Conservation (phyloP, 2,329 filamentous ascomycete genomes). For the Fusarium verrucosum region DNA sequence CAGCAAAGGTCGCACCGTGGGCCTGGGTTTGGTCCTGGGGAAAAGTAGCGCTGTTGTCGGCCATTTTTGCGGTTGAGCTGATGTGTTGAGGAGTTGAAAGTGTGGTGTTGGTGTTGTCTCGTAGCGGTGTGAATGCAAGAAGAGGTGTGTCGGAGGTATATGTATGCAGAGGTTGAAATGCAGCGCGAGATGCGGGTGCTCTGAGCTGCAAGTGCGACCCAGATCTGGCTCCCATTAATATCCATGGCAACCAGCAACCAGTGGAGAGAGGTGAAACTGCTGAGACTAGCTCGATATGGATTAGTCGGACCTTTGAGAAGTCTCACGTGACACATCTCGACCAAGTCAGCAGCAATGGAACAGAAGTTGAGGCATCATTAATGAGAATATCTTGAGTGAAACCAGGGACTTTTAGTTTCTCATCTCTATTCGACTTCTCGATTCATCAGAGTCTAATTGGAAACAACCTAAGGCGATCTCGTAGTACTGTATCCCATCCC, state of each 20-base stretch:
- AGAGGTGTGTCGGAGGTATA: constrained; percentile 9
- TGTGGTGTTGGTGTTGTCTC: constrained; percentile 2
- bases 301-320: background rate
- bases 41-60: constrained; percentile 61
- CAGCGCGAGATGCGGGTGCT: constrained; percentile 44
- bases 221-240: constrained; percentile 5
- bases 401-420: too few relatives aligned
- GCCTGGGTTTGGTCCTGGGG: constrained; percentile 55
- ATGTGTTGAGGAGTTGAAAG: constrained; percentile 1
- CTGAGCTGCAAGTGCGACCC: constrained; percentile 20
- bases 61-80: constrained; percentile 50
- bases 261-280: background rate
- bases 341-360: too few relatives aligned
- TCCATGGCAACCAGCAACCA: constrained; percentile 7
- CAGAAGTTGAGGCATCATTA: too few relatives aligned
- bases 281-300: background rate
- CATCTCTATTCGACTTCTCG: too few relatives aligned
- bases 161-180: constrained; percentile 38
- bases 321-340: background rate
- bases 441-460: too few relatives aligned
- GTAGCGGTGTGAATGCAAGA: constrained; percentile 13
- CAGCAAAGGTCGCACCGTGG: constrained; percentile 53
- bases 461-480: too few relatives aligned
- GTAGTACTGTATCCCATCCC: too few relatives aligned
- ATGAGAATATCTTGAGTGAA: too few relatives aligned